Conservation (phyloP, 352 stramenopile genomes). For the Globisporangium mamillatum region DNA sequence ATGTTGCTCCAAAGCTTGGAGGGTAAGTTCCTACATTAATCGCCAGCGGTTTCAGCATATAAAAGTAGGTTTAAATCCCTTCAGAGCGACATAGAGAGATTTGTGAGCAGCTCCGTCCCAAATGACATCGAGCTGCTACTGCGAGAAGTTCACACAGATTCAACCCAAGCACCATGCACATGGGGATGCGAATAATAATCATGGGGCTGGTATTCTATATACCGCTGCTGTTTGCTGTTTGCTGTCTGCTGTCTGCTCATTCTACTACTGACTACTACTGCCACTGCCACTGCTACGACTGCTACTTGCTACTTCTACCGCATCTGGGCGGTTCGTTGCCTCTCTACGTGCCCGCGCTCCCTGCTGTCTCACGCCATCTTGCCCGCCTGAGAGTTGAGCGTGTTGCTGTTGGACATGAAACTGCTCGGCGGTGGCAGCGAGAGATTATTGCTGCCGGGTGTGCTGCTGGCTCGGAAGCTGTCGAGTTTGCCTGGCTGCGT, state of each 20-base stretch:
- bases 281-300: constrained; percentile 2
- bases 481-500: constrained; percentile 67
- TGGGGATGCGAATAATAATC: background rate
- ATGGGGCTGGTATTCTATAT: background rate
- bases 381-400: constrained; percentile 36
- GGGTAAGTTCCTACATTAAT: too few relatives aligned
- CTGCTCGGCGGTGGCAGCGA: constrained; percentile 37
- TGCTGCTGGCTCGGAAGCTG: constrained; percentile 47
- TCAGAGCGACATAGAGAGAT: too few relatives aligned
- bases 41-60: too few relatives aligned
- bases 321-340: background rate
- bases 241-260: background rate
- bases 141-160: too few relatives aligned
- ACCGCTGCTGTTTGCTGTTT: background rate
- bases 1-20: too few relatives aligned
- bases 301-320: constrained; percentile 3
- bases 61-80: too few relatives aligned
- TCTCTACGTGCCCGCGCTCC: constrained; percentile 14
- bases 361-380: constrained; percentile 58
- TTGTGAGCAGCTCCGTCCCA: too few relatives aligned
- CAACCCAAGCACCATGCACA: too few relatives aligned
- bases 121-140: too few relatives aligned
- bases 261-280: background rate
- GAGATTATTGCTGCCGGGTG: constrained; percentile 23
- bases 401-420: constrained; percentile 42